Percentiles rank a stretch among this genome's conserved stretches.
Evolutionary conservation across 371 early-diverging fungal species (phyloP).

Genomic region (Umbelopsis sp.): DNA sequence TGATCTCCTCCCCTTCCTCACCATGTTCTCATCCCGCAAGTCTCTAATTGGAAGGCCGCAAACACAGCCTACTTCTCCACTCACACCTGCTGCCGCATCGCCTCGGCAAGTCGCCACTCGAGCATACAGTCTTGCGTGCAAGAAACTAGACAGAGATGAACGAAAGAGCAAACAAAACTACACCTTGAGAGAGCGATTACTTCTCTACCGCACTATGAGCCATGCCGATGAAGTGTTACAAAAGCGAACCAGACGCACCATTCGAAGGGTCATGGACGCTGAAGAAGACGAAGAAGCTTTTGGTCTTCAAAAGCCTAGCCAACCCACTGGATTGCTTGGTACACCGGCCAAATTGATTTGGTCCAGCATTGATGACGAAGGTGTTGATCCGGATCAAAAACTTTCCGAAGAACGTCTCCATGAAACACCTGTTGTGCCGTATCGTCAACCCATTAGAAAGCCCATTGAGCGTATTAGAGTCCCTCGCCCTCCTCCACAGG

Average conservation of each 20-base stretch:
- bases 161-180: slow-evolving; percentile 40
- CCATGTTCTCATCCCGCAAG: slow-evolving; percentile 18
- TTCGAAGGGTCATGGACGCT: slow-evolving; percentile 47
- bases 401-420: slow-evolving; percentile 14
- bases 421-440: slow-evolving; percentile 9
- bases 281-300: slow-evolving; percentile 44
- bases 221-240: slow-evolving; percentile 47
- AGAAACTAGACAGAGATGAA: slow-evolving; percentile 52
- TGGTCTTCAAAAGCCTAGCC: not conserved
- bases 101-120: slow-evolving; percentile 53
- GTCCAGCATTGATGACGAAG: slow-evolving; percentile 16
- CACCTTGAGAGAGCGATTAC: slow-evolving; percentile 42
- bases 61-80: slow-evolving; percentile 26
- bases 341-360: slow-evolving; percentile 11
- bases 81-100: slow-evolving; percentile 33
- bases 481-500: not conserved
- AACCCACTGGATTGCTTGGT: not conserved
- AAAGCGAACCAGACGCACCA: slow-evolving; percentile 42
- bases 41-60: slow-evolving; percentile 5
- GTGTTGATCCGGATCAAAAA: slow-evolving; percentile 18
- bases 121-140: slow-evolving; percentile 41
- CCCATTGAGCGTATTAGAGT: not conserved
- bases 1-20: not conserved
- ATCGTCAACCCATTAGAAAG: not conserved
- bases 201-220: slow-evolving; percentile 42